A percentile compares a stretch with the other conserved stretches of the same genome.
Evolutionary conservation across 306 rosid species (phyloP).

Genomic region (Chamaecrista fasciculata): DNA sequence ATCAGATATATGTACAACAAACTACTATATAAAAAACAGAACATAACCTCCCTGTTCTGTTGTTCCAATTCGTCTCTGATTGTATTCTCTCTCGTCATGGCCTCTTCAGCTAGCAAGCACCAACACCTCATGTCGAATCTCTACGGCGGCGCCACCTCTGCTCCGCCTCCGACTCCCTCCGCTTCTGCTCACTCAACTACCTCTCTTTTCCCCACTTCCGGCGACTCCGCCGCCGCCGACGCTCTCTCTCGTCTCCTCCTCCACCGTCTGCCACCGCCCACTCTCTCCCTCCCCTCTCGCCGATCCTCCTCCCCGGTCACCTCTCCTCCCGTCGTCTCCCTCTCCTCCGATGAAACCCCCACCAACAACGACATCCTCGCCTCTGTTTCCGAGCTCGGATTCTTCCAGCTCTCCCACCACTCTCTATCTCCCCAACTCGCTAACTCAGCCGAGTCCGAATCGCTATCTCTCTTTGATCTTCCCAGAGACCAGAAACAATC

Average conservation of each 20-base stretch:
- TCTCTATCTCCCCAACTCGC: conserved; percentile 54
- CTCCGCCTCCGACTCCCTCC: conserved; percentile 90
- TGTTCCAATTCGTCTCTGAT: no score
- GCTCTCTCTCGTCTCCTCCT: conserved; percentile 71
- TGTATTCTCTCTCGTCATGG: conserved; percentile 32
- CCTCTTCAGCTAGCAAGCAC: conserved; percentile 56
- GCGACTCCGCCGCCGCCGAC: conserved; percentile 61
- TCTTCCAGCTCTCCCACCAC: conserved; percentile 66
- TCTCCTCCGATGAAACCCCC: conserved; percentile 40
- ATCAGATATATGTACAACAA: not conserved
- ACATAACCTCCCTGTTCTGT: no score
- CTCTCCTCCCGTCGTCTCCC: conserved; percentile 51
- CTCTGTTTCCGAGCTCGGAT: conserved; percentile 54
- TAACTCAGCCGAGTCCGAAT: conserved; percentile 71
- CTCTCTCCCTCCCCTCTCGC: conserved; percentile 65
- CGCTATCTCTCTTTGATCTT: conserved; percentile 60
- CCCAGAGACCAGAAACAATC: conserved; percentile 44
- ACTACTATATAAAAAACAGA: no score
- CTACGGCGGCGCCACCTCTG: conserved; percentile 70
- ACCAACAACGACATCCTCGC: conserved; percentile 33
- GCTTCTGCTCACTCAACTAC: conserved; percentile 29
- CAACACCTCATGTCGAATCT: conserved; percentile 37
- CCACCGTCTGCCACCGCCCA: conserved; percentile 76
- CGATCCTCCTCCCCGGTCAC: conserved; percentile 44
- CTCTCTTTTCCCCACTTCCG: conserved; percentile 41